A percentile compares a stretch with the other conserved stretches of the same genome.
phyloP scores from a whole-genome alignment of 2,329 filamentous ascomycete genomes.

The Venturiaceae sp. region DNA sequence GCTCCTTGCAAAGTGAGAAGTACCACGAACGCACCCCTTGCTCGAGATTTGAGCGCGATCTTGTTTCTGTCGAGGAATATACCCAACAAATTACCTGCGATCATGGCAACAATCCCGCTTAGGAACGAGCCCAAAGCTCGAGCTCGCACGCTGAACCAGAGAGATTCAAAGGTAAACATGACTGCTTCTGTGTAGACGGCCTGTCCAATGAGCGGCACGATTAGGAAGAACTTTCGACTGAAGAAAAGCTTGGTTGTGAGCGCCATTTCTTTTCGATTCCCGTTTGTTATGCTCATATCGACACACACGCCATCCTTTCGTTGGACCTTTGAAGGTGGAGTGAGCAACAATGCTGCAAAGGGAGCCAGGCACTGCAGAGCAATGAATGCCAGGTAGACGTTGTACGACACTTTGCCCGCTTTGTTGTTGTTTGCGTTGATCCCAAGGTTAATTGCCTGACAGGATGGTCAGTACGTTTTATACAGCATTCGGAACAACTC shows the following conservation, averaged over 20 bases:
- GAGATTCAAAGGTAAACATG: conserved; percentile 57
- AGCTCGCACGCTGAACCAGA: conserved; percentile 63
- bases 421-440: conserved; percentile 48
- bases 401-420: conserved; percentile 58
- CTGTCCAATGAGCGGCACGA: conserved; percentile 60
- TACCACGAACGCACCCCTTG: conserved; percentile 44
- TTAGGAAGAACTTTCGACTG: conserved; percentile 51
- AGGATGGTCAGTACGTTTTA: neutral
- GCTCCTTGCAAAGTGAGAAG: conserved; percentile 52
- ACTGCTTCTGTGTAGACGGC: conserved; percentile 63
- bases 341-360: conserved; percentile 55
- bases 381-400: conserved; percentile 61
- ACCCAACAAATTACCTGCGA: conserved; percentile 56
- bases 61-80: conserved; percentile 51
- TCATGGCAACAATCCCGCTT: conserved; percentile 57
- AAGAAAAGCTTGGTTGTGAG: conserved; percentile 50
- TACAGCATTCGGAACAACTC: neutral
- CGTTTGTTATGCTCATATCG: conserved; percentile 45
- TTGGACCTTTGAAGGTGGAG: conserved; percentile 50
- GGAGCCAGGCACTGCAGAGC: conserved; percentile 57
- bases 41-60: conserved; percentile 44
- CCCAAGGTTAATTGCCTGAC: conserved; percentile 53
- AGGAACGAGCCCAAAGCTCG: conserved; percentile 63
- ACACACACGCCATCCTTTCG: conserved; percentile 56
- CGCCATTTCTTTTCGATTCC: conserved; percentile 50